phyloP scores from a whole-genome alignment of 805 yeast species.

The Kuraishia molischiana region DNA sequence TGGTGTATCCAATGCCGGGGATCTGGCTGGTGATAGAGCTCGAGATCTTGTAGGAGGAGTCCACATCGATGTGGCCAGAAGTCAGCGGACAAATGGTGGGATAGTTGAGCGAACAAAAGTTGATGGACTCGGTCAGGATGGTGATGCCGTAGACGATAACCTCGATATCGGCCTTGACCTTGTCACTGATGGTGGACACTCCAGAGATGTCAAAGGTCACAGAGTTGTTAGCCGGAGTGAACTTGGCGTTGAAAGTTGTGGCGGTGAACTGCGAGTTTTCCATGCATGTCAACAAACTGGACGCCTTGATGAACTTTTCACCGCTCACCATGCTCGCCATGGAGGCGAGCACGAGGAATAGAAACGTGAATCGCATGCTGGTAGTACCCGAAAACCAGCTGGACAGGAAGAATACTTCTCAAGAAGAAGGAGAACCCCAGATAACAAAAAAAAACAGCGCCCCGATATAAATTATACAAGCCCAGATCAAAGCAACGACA shows the following conservation, averaged over 20 bases:
- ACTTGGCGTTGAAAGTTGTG: constrained; percentile 66
- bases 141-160: constrained; percentile 77
- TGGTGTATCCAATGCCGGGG: constrained; percentile 79
- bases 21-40: constrained; percentile 35
- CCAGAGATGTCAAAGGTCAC: constrained; percentile 66
- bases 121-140: constrained; percentile 40
- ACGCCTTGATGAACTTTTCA: constrained; percentile 20
- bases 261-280: constrained; percentile 81
- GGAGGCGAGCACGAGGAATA: background rate
- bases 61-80: constrained; percentile 78
- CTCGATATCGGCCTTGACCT: constrained; percentile 55
- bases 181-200: constrained; percentile 64
- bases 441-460: background rate
- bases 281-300: constrained; percentile 88
- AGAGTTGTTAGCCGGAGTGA: constrained; percentile 54
- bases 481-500: no score
- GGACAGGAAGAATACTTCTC: background rate
- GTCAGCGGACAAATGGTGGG: constrained; percentile 71
- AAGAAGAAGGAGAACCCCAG: background rate
- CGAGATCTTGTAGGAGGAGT: constrained; percentile 35
- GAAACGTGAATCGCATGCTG: no score
- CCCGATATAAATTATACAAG: no score
- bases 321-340: constrained; percentile 12
- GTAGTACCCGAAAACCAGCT: no score
- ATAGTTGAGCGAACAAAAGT: constrained; percentile 51